Evolutionary conservation across 78 protist species (phyloP).

Genomic region (Dictyostelium firmibasis): DNA sequence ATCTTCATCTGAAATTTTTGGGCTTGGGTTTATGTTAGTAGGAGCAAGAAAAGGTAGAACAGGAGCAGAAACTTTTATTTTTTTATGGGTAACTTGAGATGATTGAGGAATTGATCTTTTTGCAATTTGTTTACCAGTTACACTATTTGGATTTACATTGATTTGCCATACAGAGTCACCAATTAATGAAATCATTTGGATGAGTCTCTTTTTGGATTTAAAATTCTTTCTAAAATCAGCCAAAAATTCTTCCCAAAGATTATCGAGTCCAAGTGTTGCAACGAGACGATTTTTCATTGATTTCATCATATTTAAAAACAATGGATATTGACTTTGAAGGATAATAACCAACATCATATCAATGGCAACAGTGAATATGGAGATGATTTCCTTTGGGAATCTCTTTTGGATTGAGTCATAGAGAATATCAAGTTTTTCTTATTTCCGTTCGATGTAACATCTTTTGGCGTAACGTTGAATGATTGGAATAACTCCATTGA

Average conservation of each 20-base stretch:
- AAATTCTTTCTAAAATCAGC: slow-evolving; percentile 60
- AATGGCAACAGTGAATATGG: slow-evolving; percentile 28
- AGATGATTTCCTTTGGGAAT: slow-evolving; percentile 46
- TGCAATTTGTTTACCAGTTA: neutral
- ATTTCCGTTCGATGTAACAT: slow-evolving; percentile 51
- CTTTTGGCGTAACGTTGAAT: slow-evolving; percentile 55
- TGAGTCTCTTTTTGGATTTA: slow-evolving; percentile 70
- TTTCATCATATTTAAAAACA: slow-evolving; percentile 42
- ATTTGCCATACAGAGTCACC: slow-evolving; percentile 80
- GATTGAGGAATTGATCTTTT: neutral
- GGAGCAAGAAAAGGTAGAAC: too few relatives aligned
- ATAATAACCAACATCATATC: slow-evolving; percentile 76
- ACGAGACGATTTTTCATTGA: slow-evolving; percentile 63
- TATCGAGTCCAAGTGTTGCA: neutral
- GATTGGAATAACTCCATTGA: slow-evolving; percentile 3
- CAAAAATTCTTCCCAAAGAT: slow-evolving; percentile 37
- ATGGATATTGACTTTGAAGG: slow-evolving; percentile 72
- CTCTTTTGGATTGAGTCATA: slow-evolving; percentile 50
- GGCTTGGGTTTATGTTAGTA: too few relatives aligned
- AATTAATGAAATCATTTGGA: slow-evolving; percentile 73
- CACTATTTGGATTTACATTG: slow-evolving; percentile 6
- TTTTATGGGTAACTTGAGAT: neutral
- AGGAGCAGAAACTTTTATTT: neutral
- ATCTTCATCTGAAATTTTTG: too few relatives aligned
- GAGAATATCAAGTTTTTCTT: slow-evolving; percentile 29